phyloP scores from a whole-genome alignment of 352 stramenopile species.

The Aphanomyces stellatus region DNA sequence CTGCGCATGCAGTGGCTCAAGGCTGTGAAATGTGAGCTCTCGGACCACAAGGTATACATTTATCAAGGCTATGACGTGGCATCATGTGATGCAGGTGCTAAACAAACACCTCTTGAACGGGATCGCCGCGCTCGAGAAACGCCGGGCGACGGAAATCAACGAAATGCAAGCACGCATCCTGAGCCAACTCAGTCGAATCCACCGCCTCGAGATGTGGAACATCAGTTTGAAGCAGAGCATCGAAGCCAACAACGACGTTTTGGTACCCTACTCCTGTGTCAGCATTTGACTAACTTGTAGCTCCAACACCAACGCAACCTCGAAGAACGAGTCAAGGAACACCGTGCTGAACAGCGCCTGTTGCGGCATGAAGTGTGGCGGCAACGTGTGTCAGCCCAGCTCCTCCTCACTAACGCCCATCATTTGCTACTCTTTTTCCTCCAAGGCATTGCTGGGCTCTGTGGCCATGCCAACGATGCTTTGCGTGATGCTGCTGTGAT shows the following conservation, averaged over 20 bases:
- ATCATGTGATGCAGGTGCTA: constrained; percentile 22
- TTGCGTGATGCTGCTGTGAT: constrained; percentile 53
- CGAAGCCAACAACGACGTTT: constrained; percentile 41
- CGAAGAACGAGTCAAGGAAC: constrained; percentile 10
- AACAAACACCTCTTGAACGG: constrained; percentile 60
- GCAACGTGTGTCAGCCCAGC: constrained; percentile 56
- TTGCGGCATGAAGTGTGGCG: constrained; percentile 60
- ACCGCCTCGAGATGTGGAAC: constrained; percentile 77
- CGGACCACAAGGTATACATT: constrained; percentile 32
- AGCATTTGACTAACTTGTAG: constrained; percentile 29
- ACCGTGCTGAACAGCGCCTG: constrained; percentile 29
- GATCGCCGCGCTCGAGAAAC: constrained; percentile 59
- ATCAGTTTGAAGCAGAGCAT: constrained; percentile 60
- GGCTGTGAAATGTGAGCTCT: constrained; percentile 48
- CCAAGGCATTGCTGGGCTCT: constrained; percentile 44
- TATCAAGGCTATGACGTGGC: neutral
- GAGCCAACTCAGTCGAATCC: constrained; percentile 58
- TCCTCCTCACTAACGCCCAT: constrained; percentile 55
- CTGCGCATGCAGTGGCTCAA: constrained; percentile 52
- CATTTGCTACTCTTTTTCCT: constrained; percentile 60
- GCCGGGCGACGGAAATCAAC: constrained; percentile 59
- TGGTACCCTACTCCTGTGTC: no score
- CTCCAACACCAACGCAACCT: constrained; percentile 40
- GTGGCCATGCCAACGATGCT: constrained; percentile 42
- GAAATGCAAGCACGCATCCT: constrained; percentile 69